Base-by-base conservation (phyloP, 2,329 filamentous ascomycete species). In the Bipolaris zeicola region DNA sequence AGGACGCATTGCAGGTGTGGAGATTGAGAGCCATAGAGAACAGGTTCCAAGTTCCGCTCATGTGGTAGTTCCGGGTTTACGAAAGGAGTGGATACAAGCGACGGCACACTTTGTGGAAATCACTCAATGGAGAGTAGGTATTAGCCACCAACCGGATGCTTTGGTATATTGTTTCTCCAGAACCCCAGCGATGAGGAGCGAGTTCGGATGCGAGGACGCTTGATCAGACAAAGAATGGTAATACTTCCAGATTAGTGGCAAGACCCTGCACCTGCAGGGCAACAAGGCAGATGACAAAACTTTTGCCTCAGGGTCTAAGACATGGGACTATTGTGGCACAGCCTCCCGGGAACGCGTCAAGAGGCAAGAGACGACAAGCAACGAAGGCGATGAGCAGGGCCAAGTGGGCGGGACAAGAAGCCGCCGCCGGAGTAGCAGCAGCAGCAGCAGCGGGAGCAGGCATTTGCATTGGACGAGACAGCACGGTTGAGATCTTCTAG, bases 181-280 rank as follows among this genome's bases (percentile, higher is more conserved):
- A 41, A 34, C 41, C 53, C 42, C 42, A 43, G n/a, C 33, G 43
- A 39, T 26, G 34, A 55, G 48, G 50, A 55, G 48, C 48, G 42
- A 56, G 53, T 52, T 55, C 41, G 53, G 48, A 52, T 44, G 48
- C 38, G 53, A 57, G 34, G 31, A 47, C 46, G 36, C 37, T 36
- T 36, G 33, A 56, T 24, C 48, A 52, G 42, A 56, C 43, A 55
- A 60, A 62, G 54, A 59, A 47, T 57, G 55, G 57, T 44, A 52
- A 53, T 42, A 33, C 48, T 55, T 50, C 55, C 49, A 51, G 48
- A 62, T 60, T 61, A 55, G 64, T 52, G 61, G 58, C 50, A 50
- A 59, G 67, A 65, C 68, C 67, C 67, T 74, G 71, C 66, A 72
- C 67, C 67, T 74, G 71, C 66, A 72, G 67, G 65, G 44, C 44